Conservation (phyloP, 441 rosid genomes). For the Eutrema salsugineum region DNA sequence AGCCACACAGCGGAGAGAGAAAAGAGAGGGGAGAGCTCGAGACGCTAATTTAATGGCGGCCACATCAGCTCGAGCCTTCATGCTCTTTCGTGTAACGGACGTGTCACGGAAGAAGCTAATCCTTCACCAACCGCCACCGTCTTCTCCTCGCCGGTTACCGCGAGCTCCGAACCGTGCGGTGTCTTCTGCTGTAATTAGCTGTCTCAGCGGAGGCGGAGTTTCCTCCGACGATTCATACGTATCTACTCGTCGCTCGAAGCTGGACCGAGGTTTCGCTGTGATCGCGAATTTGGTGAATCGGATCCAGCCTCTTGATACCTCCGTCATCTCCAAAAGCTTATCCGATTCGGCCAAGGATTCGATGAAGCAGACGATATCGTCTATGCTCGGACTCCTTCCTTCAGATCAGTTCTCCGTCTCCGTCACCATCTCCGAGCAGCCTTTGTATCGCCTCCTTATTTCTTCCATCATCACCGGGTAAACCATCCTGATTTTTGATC, state of each 20-base stretch:
- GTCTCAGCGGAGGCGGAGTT: slow-evolving; percentile 69
- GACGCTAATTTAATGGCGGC: slow-evolving; percentile 57
- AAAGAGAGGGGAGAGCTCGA: slow-evolving; percentile 7
- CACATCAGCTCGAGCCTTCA: slow-evolving; percentile 57
- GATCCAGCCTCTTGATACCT: slow-evolving; percentile 73
- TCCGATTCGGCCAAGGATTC: slow-evolving; percentile 82
- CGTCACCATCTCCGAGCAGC: slow-evolving; percentile 49
- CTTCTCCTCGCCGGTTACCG: slow-evolving; percentile 22
- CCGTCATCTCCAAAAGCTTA: slow-evolving; percentile 70
- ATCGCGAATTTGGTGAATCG: slow-evolving; percentile 68
- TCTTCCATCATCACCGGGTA: slow-evolving; percentile 89
- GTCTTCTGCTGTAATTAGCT: slow-evolving; percentile 36
- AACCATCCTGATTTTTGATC: background rate
- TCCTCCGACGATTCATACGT: slow-evolving; percentile 78
- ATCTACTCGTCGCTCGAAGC: slow-evolving; percentile 61
- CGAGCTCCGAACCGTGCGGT: slow-evolving; percentile 9
- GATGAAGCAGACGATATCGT: slow-evolving; percentile 79
- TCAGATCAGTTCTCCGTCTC: slow-evolving; percentile 73
- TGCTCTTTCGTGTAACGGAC: slow-evolving; percentile 45
- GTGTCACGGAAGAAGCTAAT: slow-evolving; percentile 33
- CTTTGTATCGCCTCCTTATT: slow-evolving; percentile 59
- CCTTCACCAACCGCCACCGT: slow-evolving; percentile 28
- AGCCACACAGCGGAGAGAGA: slow-evolving; percentile 25
- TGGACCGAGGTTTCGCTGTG: slow-evolving; percentile 71
- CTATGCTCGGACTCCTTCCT: slow-evolving; percentile 92